Evolutionary conservation across 2,329 filamentous ascomycete genomes (phyloP).

Genomic region (Arthrinium puccinioides): DNA sequence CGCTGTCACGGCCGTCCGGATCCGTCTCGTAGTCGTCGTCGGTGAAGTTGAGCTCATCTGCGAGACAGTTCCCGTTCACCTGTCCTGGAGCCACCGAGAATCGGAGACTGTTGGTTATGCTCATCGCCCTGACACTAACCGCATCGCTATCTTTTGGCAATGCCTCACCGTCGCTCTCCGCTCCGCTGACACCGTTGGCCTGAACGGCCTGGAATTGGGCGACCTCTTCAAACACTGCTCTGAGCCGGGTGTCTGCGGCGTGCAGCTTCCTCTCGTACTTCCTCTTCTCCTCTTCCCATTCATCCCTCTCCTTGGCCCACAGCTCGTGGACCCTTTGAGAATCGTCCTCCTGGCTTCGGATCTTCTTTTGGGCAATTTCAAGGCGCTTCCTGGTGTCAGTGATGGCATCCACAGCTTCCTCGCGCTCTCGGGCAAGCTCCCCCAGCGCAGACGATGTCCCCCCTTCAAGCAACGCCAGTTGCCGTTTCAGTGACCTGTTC

Average conservation of each 20-base stretch:
- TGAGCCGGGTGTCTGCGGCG: conserved; percentile 81
- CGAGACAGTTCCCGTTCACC: conserved; percentile 66
- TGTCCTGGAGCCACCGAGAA: conserved; percentile 63
- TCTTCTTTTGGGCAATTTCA: conserved; percentile 69
- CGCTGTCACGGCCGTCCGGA: conserved; percentile 60
- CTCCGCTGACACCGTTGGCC: conserved; percentile 26
- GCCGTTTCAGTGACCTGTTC: conserved; percentile 71
- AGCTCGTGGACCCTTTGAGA: conserved; percentile 68
- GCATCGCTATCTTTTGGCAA: conserved; percentile 60
- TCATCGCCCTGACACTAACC: conserved; percentile 67
- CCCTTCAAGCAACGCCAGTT: conserved; percentile 79
- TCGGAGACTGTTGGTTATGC: conserved; percentile 64
- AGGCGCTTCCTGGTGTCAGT: conserved; percentile 70
- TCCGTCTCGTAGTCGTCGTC: conserved; percentile 69
- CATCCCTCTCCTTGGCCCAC: conserved; percentile 78
- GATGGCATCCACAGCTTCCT: conserved; percentile 68
- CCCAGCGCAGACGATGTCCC: conserved; percentile 80
- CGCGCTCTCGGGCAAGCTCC: conserved; percentile 77
- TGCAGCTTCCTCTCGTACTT: conserved; percentile 79
- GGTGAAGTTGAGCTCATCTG: conserved; percentile 85
- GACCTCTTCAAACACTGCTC: conserved; percentile 79
- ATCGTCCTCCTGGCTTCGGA: conserved; percentile 75
- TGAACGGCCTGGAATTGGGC: conserved; percentile 58
- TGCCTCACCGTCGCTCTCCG: conserved; percentile 56
- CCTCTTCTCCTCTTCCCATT: conserved; percentile 78